A percentile compares a stretch with the other conserved stretches of the same genome.
Conservation (phyloP, 352 stramenopile species). For the Pythium aristosporum region DNA sequence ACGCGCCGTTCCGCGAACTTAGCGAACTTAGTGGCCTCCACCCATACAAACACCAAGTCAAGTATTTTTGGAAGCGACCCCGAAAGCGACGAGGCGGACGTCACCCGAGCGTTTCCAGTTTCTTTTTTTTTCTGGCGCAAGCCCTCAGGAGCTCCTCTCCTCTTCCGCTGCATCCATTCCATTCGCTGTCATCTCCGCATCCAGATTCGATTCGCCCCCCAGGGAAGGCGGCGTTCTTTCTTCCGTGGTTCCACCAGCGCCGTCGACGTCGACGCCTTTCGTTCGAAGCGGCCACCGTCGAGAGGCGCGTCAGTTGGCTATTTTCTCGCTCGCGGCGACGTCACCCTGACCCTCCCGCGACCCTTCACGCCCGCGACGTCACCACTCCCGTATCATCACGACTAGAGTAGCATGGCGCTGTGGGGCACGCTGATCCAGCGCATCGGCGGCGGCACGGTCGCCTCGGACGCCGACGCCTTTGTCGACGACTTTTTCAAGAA, state of each 20-base stretch:
- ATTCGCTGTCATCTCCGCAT: neutral
- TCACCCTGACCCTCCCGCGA: neutral
- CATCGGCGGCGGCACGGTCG: slow-evolving; percentile 51
- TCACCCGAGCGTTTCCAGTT: slow-evolving; percentile 18
- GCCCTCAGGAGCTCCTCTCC: neutral
- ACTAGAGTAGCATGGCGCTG: slow-evolving; percentile 49
- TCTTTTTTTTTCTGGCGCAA: slow-evolving; percentile 19
- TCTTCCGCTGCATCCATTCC: neutral
- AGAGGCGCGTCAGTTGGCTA: slow-evolving; percentile 14
- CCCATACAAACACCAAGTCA: slow-evolving; percentile 14
- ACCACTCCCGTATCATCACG: neutral
- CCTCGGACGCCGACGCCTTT: slow-evolving; percentile 69
- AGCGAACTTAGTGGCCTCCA: slow-evolving; percentile 15
- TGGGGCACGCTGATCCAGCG: slow-evolving; percentile 80
- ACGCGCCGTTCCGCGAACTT: slow-evolving; percentile 9
- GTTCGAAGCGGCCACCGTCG: neutral
- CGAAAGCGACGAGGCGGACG: slow-evolving; percentile 29
- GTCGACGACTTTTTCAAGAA: slow-evolving; percentile 82
- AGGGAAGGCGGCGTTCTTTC: neutral
- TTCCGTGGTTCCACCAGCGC: neutral
- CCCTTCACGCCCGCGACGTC: neutral
- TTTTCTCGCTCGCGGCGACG: neutral
- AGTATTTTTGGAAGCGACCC: slow-evolving; percentile 17
- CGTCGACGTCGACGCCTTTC: slow-evolving; percentile 15
- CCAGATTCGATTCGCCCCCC: neutral